These are phyloP conservation scores for Boletus subparvulus DNA, from an alignment of 768 basidiomycete genomes.

Conservation along the genomic window DNA sequence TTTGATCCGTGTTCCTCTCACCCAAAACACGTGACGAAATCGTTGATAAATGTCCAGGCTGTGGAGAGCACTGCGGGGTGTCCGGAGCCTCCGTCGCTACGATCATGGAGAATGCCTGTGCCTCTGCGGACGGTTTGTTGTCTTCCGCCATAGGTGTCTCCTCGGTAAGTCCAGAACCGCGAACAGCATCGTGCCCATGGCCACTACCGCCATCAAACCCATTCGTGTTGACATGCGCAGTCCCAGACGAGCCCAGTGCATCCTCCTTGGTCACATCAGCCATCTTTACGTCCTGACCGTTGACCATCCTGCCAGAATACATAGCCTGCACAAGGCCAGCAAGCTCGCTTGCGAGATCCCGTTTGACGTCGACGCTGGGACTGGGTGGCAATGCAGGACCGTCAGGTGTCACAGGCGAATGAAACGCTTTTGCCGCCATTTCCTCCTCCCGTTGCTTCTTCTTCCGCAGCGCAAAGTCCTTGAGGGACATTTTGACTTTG, in stretches of 20 bases:
- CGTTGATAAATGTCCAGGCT: background rate
- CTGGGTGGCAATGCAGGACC: conserved; percentile 16
- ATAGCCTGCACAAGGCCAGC: background rate
- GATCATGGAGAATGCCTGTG: background rate
- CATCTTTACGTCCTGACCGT: conserved; percentile 14
- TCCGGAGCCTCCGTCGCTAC: background rate
- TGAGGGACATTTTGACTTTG: conserved; percentile 56
- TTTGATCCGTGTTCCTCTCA: conserved; percentile 6
- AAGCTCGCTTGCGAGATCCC: conserved; percentile 14
- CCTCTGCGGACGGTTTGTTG: background rate
- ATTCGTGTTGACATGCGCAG: background rate
- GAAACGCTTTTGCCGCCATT: conserved; percentile 29
- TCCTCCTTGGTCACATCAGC: conserved; percentile 2
- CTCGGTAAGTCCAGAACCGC: background rate
- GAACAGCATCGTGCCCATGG: background rate
- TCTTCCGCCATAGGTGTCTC: background rate
- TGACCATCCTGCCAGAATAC: background rate
- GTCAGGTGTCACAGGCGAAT: conserved; percentile 23
- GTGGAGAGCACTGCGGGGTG: background rate
- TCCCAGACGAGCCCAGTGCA: background rate
- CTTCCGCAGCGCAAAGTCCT: conserved; percentile 57
- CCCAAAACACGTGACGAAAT: background rate
- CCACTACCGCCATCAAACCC: background rate
- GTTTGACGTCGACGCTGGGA: conserved; percentile 18
- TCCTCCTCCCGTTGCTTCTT: conserved; percentile 52